phyloP scores from a whole-genome alignment of 192 early-diverging fungal species.

The Coemansia sp. region DNA sequence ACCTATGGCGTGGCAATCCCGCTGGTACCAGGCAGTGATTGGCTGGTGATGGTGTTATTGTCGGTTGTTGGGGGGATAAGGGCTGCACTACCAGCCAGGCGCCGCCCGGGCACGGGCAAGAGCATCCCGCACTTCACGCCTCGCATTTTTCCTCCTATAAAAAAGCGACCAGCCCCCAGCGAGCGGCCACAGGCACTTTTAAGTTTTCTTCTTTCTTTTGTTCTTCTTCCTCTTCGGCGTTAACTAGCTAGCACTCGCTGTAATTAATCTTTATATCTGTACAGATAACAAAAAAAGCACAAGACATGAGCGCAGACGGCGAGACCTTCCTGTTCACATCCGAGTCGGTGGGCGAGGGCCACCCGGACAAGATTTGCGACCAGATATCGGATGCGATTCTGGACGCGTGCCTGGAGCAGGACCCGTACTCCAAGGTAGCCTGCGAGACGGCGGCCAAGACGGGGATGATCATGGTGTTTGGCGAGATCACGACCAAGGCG shows the following conservation, averaged over 20 bases:
- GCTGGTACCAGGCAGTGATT: slow-evolving; percentile 14
- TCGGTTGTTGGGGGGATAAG: slow-evolving; percentile 7
- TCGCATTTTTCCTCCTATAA: no score
- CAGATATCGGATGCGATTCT: slow-evolving; percentile 99
- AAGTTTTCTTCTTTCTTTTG: neutral
- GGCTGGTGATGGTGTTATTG: slow-evolving; percentile 26
- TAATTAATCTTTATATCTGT: neutral
- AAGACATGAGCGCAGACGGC: slow-evolving; percentile 41
- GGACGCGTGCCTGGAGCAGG: slow-evolving; percentile 91
- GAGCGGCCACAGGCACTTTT: neutral
- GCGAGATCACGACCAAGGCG: slow-evolving; percentile 99
- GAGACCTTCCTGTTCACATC: slow-evolving; percentile 99
- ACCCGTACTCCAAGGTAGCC: slow-evolving; percentile 97
- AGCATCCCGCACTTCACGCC: no score
- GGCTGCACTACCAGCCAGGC: neutral
- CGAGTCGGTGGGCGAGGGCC: slow-evolving; percentile 99
- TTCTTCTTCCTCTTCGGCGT: neutral
- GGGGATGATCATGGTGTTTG: slow-evolving; percentile 99
- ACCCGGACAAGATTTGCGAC: slow-evolving; percentile 99
- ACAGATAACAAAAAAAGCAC: neutral
- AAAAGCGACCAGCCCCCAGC: no score
- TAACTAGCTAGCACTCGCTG: neutral
- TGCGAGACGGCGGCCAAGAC: slow-evolving; percentile 99
- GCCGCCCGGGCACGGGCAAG: no score
- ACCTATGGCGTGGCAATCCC: slow-evolving; percentile 7